A percentile compares a stretch with the other conserved stretches of the same genome.
phyloP scores from a whole-genome alignment of 495 filamentous ascomycete species.

The Bacidia rubella region DNA sequence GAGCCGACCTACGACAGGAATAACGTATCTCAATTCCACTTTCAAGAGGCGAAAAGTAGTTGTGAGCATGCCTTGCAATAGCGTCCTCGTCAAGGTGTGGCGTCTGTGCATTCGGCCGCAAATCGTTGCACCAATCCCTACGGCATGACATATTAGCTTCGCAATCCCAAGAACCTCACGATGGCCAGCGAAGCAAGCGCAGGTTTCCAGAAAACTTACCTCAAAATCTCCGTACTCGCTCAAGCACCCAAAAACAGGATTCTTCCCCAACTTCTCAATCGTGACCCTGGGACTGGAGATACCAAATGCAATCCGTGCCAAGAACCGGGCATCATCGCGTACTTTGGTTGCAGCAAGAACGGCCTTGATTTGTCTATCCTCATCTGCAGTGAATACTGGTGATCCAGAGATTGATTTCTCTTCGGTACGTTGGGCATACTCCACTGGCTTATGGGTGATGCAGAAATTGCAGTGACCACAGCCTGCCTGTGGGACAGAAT shows the following conservation, averaged over 20 bases:
- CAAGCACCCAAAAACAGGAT: slow-evolving; percentile 35
- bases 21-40: too few species aligned
- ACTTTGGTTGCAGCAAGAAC: slow-evolving; percentile 28
- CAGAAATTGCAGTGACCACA: slow-evolving; percentile 45
- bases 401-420: slow-evolving; percentile 21
- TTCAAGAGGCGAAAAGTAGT: too few species aligned
- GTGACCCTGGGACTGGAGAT: slow-evolving; percentile 39
- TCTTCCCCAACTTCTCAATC: slow-evolving; percentile 28
- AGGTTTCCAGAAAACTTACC: too few species aligned
- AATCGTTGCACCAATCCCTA: too few species aligned
- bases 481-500: slow-evolving; percentile 24
- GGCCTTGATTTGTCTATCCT: slow-evolving; percentile 23
- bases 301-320: slow-evolving; percentile 44
- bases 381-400: background rate
- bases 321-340: slow-evolving; percentile 40
- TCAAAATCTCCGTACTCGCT: slow-evolving; percentile 33
- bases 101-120: too few species aligned
- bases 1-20: too few species aligned
- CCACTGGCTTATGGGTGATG: slow-evolving; percentile 26
- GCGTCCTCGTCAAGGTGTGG: too few species aligned
- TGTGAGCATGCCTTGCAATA: too few species aligned
- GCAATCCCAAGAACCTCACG: too few species aligned
- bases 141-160: too few species aligned
- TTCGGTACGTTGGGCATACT: slow-evolving; percentile 16
- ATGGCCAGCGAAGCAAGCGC: too few species aligned